Conservation (phyloP, 768 basidiomycete genomes). For the Dendrothele bispora region DNA sequence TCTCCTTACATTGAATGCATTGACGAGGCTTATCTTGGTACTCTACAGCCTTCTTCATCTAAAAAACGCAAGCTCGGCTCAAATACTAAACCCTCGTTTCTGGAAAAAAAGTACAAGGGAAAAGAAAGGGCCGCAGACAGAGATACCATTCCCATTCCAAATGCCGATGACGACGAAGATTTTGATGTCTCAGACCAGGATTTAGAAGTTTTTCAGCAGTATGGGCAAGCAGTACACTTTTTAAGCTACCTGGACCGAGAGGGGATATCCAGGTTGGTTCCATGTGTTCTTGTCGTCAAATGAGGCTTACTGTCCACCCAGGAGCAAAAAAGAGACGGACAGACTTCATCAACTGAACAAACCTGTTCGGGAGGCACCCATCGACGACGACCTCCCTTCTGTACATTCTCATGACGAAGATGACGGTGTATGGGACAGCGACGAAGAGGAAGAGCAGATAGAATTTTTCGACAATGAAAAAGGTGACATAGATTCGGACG, state of each 20-base stretch:
- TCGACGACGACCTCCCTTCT: conserved; percentile 65
- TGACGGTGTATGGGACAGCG: conserved; percentile 51
- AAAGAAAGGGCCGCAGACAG: conserved; percentile 65
- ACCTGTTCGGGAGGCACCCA: conserved; percentile 42
- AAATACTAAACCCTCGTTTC: conserved; percentile 16
- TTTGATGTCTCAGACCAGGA: conserved; percentile 69
- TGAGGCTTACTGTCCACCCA: conserved; percentile 26
- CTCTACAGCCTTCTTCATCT: no score
- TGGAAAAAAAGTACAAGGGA: conserved; percentile 39
- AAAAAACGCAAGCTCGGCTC: conserved; percentile 64
- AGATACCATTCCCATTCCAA: conserved; percentile 65
- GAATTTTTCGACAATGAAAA: conserved; percentile 32
- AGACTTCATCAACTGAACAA: conserved; percentile 68
- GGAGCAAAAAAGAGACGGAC: conserved; percentile 84
- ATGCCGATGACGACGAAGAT: conserved; percentile 44
- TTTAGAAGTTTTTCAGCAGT: conserved; percentile 63
- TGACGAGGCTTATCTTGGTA: no score
- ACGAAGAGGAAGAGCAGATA: conserved; percentile 28
- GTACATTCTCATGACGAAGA: conserved; percentile 67
- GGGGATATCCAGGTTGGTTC: conserved; percentile 74
- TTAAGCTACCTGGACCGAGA: conserved; percentile 70
- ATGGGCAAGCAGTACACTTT: conserved; percentile 64
- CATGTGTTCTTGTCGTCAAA: not conserved
- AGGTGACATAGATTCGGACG: conserved; percentile 49
- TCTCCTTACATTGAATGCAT: no score